Percentiles rank a stretch among this genome's conserved stretches.
Evolutionary conservation across 1,284 basidiomycete species (phyloP).

Genomic region (Tranzscheliella williamsii): DNA sequence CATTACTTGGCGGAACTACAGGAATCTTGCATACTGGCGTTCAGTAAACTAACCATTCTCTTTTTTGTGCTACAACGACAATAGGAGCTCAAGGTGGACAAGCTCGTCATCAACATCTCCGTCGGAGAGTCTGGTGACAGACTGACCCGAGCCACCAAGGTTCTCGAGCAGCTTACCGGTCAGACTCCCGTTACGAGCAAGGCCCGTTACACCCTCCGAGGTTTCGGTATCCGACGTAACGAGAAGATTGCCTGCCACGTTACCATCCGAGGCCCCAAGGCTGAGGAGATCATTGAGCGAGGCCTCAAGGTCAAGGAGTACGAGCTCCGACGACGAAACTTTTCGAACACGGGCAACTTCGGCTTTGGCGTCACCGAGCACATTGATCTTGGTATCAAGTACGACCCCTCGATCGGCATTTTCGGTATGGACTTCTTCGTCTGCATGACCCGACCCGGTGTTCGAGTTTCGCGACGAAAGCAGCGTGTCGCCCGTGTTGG

Average conservation of each 20-base stretch:
- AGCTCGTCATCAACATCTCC: slow-evolving; percentile 99
- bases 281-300: slow-evolving; percentile 97
- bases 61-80: slow-evolving; percentile 5
- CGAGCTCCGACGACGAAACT: slow-evolving; percentile 86
- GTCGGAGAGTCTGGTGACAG: slow-evolving; percentile 99
- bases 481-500: slow-evolving; percentile 85
- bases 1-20: too few species aligned
- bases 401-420: slow-evolving; percentile 61
- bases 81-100: slow-evolving; percentile 96
- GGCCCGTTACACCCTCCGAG: slow-evolving; percentile 98
- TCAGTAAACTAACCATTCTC: too few species aligned
- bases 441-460: slow-evolving; percentile 89
- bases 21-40: too few species aligned
- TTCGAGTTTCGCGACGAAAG: slow-evolving; percentile 88
- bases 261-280: slow-evolving; percentile 98
- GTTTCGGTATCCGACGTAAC: slow-evolving; percentile 99
- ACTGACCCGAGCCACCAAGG: slow-evolving; percentile 97
- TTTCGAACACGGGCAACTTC: slow-evolving; percentile 68
- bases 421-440: slow-evolving; percentile 61
- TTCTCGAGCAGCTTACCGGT: slow-evolving; percentile 98
- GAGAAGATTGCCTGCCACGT: slow-evolving; percentile 99
- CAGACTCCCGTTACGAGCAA: slow-evolving; percentile 99
- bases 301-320: slow-evolving; percentile 99
- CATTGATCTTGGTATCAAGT: slow-evolving; percentile 91
- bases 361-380: slow-evolving; percentile 66